Conservation (phyloP, 495 filamentous ascomycete species). For the Penicillium macrosclerotiorum region DNA sequence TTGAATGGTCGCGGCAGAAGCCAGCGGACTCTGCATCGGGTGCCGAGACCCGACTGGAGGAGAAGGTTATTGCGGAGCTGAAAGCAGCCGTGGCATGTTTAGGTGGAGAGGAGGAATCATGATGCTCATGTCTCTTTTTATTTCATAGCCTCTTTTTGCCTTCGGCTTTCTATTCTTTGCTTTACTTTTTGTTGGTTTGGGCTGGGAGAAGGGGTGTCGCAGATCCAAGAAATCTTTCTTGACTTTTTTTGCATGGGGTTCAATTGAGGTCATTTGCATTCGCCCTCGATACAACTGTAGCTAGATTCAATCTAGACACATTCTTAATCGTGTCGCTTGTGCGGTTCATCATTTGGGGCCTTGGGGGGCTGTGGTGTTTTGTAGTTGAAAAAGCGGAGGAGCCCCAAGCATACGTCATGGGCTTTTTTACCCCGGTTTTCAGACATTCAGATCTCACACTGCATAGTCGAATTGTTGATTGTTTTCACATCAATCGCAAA, state of each 20-base stretch:
- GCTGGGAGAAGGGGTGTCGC: constrained; percentile 14
- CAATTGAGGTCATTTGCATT: constrained; percentile 7
- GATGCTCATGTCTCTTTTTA: constrained; percentile 19
- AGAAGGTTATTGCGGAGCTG: constrained; percentile 67
- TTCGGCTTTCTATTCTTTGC: too few relatives aligned
- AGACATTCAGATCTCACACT: too few relatives aligned
- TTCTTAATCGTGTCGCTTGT: background rate
- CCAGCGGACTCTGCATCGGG: constrained; percentile 32
- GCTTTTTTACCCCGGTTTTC: too few relatives aligned
- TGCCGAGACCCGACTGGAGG: constrained; percentile 64
- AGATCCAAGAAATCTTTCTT: constrained; percentile 5
- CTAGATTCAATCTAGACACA: too few relatives aligned
- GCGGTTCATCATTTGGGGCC: background rate
- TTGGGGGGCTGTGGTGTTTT: too few relatives aligned
- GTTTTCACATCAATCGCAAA: too few relatives aligned
- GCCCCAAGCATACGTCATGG: too few relatives aligned
- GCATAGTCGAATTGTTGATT: too few relatives aligned
- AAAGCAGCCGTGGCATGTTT: constrained; percentile 40
- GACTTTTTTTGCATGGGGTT: constrained; percentile 6
- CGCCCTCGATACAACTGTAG: too few relatives aligned
- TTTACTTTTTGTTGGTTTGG: constrained; percentile 13
- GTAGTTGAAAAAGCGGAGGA: too few relatives aligned
- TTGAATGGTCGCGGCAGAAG: constrained; percentile 57
- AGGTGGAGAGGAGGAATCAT: constrained; percentile 38
- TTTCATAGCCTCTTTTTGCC: constrained; percentile 19